Evolutionary conservation across 2,329 filamentous ascomycete genomes (phyloP).

Genomic region (Pseudogymnoascus sp.): DNA sequence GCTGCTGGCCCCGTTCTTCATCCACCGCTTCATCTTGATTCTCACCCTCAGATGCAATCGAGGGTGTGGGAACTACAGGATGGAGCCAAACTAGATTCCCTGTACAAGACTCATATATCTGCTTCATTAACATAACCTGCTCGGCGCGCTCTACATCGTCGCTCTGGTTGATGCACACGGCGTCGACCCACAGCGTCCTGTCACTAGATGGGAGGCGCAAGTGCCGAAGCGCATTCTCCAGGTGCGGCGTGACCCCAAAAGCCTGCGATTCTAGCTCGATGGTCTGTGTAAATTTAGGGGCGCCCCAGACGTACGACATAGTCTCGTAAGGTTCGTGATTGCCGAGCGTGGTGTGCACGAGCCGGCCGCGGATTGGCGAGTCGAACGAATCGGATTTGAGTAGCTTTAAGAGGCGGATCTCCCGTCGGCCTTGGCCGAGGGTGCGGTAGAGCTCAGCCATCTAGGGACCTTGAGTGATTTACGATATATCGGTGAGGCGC

Average conservation of each 20-base stretch:
- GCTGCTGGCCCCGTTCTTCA: background rate
- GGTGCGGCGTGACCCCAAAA: background rate
- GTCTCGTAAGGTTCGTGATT: slow-evolving; percentile 19
- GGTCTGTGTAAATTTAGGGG: slow-evolving; percentile 11
- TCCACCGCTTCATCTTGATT: background rate
- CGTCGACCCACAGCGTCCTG: slow-evolving; percentile 5
- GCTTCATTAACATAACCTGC: slow-evolving; percentile 12
- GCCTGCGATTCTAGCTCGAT: background rate
- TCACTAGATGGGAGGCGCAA: background rate
- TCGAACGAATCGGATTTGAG: background rate
- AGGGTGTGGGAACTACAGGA: background rate
- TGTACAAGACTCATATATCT: slow-evolving; percentile 11
- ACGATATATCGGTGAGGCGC: background rate
- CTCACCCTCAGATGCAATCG: background rate
- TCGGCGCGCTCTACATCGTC: slow-evolving; percentile 10
- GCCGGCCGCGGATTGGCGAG: background rate
- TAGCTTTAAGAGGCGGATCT: background rate
- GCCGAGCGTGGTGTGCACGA: background rate
- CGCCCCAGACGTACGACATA: slow-evolving; percentile 29
- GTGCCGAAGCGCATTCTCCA: background rate
- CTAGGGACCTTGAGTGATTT: background rate
- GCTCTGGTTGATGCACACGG: slow-evolving; percentile 13
- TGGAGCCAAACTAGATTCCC: slow-evolving; percentile 11
- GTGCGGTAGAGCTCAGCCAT: background rate
- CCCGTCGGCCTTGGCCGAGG: background rate